Conservation (phyloP, 2,329 filamentous ascomycete species). For the Karstenula rhodostoma region DNA sequence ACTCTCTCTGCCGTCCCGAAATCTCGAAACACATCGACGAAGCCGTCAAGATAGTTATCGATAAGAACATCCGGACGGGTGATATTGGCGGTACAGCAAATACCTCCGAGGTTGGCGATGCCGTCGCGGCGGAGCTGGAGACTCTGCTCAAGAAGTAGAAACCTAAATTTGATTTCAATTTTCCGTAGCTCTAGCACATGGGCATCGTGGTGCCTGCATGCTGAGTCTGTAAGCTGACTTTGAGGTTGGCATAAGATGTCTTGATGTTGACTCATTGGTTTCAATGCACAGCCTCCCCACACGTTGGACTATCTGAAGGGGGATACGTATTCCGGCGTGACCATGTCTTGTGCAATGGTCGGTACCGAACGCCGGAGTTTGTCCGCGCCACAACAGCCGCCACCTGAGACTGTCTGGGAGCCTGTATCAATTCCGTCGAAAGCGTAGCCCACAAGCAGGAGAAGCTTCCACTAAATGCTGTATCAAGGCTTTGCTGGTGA, state of each 20-base stretch:
- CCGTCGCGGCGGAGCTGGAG: constrained; percentile 76
- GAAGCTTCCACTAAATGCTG: not conserved
- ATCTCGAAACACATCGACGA: constrained; percentile 82
- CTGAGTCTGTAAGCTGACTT: not conserved
- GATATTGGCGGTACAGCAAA: constrained; percentile 82
- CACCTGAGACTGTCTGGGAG: not conserved
- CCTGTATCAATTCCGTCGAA: not conserved
- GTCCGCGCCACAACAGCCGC: constrained; percentile 4
- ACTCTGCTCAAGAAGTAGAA: constrained; percentile 63
- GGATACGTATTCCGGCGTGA: constrained; percentile 5
- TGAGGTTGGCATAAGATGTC: not conserved
- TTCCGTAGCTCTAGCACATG: not conserved
- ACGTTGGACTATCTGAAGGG: not conserved
- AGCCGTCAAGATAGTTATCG: constrained; percentile 81
- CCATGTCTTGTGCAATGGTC: constrained; percentile 8
- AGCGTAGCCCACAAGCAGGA: not conserved
- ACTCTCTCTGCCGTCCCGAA: constrained; percentile 81
- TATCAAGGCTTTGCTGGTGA: not conserved
- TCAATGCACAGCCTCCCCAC: not conserved
- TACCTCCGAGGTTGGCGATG: constrained; percentile 84
- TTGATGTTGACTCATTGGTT: not conserved
- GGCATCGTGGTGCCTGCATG: too few relatives aligned
- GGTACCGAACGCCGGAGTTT: constrained; percentile 7
- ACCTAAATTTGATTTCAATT: not conserved
- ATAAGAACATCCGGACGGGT: constrained; percentile 78